phyloP scores from a whole-genome alignment of 345 rosid genomes.

The Camelina hispida region DNA sequence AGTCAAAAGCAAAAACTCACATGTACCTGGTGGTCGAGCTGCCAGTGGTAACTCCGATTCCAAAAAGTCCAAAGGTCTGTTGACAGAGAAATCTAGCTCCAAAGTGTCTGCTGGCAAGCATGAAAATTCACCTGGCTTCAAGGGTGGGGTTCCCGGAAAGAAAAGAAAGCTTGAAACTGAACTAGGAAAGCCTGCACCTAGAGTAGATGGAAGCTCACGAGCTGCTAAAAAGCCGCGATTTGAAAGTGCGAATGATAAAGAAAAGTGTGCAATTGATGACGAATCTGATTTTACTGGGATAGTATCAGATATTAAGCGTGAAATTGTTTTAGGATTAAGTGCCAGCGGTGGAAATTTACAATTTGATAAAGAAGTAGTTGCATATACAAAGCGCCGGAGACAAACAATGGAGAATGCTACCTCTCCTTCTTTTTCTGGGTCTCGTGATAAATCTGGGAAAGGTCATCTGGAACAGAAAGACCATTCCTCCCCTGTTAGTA shows the following conservation, averaged over 20 bases:
- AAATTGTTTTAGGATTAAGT: constrained; percentile 51
- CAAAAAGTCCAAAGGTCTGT: constrained; percentile 47
- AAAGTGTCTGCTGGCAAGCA: constrained; percentile 46
- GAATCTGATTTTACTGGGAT: constrained; percentile 37
- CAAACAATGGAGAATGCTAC: constrained; percentile 63
- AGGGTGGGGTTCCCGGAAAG: constrained; percentile 48
- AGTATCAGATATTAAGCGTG: constrained; percentile 45
- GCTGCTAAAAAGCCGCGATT: constrained; percentile 60
- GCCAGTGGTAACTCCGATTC: constrained; percentile 41
- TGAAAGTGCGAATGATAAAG: constrained; percentile 47
- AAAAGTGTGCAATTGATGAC: constrained; percentile 40
- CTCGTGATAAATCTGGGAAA: constrained; percentile 57
- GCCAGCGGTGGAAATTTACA: constrained; percentile 49
- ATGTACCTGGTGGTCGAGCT: constrained; percentile 41
- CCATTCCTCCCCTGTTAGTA: constrained; percentile 39
- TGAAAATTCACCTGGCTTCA: constrained; percentile 37
- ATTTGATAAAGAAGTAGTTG: constrained; percentile 68
- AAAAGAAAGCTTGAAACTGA: constrained; percentile 56
- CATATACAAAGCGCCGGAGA: constrained; percentile 65
- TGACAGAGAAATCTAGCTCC: constrained; percentile 44
- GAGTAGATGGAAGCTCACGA: constrained; percentile 48
- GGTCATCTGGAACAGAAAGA: constrained; percentile 51
- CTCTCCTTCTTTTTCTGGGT: constrained; percentile 51
- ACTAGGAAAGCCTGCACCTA: constrained; percentile 49
- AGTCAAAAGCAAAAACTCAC: constrained; percentile 41